A percentile compares a stretch with the other conserved stretches of the same genome.
These are phyloP conservation scores for Stellera chamaejasme DNA, from an alignment of 345 rosid genomes.

Conservation along the genomic window DNA sequence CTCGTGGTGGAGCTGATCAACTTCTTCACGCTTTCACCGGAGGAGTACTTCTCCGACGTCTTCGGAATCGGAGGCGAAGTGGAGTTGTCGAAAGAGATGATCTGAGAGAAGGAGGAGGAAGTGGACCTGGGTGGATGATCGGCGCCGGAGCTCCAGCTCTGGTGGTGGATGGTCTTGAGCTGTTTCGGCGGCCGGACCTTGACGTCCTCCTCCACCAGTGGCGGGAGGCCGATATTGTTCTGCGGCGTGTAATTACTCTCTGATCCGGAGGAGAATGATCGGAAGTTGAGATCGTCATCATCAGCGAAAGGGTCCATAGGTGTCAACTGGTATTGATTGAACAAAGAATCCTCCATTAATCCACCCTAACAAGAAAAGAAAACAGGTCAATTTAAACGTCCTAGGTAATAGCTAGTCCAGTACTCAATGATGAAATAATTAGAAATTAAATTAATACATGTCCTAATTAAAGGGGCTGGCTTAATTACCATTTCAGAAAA, in stretches of 20 bases:
- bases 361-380: conserved; percentile 11
- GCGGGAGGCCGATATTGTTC: conserved; percentile 3
- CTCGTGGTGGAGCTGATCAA: conserved; percentile 13
- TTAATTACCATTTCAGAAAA: conserved; percentile 29
- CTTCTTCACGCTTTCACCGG: not conserved
- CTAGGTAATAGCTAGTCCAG: no score
- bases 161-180: conserved; percentile 12
- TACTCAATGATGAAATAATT: no score
- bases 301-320: conserved; percentile 17
- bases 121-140: conserved; percentile 16
- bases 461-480: not conserved
- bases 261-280: conserved; percentile 12
- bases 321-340: conserved; percentile 18
- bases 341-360: conserved; percentile 21
- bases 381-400: no score
- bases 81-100: conserved; percentile 37
- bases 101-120: conserved; percentile 25
- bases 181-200: conserved; percentile 27
- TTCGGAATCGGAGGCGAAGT: conserved; percentile 14
- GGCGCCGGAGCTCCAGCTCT: conserved; percentile 24
- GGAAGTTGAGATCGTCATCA: conserved; percentile 23
- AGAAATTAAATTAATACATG: no score
- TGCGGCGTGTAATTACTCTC: conserved; percentile 12
- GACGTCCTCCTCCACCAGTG: not conserved
- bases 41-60: not conserved